Evolutionary conservation across 2,329 filamentous ascomycete species (phyloP).

Genomic region (Mycosphaerella sp.): DNA sequence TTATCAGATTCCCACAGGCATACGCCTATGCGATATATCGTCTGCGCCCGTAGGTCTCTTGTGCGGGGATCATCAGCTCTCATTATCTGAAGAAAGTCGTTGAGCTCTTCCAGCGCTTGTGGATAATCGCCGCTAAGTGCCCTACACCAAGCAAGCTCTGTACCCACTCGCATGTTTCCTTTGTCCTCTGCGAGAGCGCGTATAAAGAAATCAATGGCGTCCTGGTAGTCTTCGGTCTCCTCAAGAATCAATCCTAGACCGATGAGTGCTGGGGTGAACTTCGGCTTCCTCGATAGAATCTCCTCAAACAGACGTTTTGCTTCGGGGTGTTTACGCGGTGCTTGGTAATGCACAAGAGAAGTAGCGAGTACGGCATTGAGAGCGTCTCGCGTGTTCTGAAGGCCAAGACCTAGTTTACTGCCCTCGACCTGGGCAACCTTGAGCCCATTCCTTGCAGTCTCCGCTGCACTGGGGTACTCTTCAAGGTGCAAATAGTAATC

Average conservation of each 20-base stretch:
- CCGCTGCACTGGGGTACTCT: slow-evolving; percentile 75
- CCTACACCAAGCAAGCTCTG: slow-evolving; percentile 89
- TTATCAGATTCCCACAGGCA: slow-evolving; percentile 81
- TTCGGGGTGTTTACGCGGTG: slow-evolving; percentile 81
- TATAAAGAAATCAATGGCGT: slow-evolving; percentile 73
- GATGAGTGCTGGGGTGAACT: slow-evolving; percentile 74
- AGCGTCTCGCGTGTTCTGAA: slow-evolving; percentile 66
- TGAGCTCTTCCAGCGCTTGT: slow-evolving; percentile 61
- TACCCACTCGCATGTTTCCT: slow-evolving; percentile 69
- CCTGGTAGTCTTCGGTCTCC: slow-evolving; percentile 80
- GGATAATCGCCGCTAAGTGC: slow-evolving; percentile 72
- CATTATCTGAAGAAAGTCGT: slow-evolving; percentile 61
- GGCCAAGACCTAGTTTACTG: slow-evolving; percentile 60
- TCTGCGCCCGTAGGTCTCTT: slow-evolving; percentile 72
- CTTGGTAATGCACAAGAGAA: slow-evolving; percentile 83
- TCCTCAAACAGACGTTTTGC: slow-evolving; percentile 79
- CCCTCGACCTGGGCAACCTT: slow-evolving; percentile 55
- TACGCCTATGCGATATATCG: slow-evolving; percentile 77
- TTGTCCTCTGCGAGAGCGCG: slow-evolving; percentile 68
- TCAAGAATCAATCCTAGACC: slow-evolving; percentile 88
- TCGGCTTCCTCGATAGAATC: slow-evolving; percentile 68
- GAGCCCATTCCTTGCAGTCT: slow-evolving; percentile 70
- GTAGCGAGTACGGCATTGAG: slow-evolving; percentile 74
- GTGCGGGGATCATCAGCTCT: slow-evolving; percentile 55
- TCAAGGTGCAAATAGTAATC: slow-evolving; percentile 80